A percentile compares a stretch with the other conserved stretches of the same genome.
phyloP scores from a whole-genome alignment of 2,329 filamentous ascomycete species.

The Ceratocystis variospora region DNA sequence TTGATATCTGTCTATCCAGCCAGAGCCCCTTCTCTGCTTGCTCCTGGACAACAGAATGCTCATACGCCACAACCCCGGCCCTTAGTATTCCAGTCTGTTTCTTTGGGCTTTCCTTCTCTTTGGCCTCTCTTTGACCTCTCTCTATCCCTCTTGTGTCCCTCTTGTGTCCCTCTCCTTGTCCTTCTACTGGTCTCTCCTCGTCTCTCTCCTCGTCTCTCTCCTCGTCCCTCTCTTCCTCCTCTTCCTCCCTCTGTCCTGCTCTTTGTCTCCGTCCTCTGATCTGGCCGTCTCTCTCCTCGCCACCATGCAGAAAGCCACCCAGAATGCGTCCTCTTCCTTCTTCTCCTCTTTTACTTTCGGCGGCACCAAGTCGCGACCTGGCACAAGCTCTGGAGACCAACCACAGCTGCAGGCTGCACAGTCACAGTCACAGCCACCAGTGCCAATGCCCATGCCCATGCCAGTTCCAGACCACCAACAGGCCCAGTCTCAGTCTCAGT shows the following conservation, averaged over 20 bases:
- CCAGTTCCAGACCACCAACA: background rate
- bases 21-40: no score
- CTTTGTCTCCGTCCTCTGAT: background rate
- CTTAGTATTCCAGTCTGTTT: background rate
- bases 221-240: background rate
- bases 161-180: no score
- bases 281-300: background rate
- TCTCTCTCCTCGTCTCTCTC: no score
- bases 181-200: no score
- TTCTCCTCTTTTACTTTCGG: constrained; percentile 26
- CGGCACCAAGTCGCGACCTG: constrained; percentile 25
- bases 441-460: background rate
- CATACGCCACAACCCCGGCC: no score
- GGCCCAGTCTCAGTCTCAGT: background rate
- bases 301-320: constrained; percentile 17
- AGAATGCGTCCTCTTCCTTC: constrained; percentile 28
- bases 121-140: background rate
- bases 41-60: no score
- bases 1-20: no score
- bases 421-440: background rate
- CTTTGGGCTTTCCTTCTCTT: background rate
- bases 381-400: constrained; percentile 27
- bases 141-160: no score
- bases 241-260: background rate
- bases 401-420: constrained; percentile 12